Conservation (phyloP, 139 green algal genomes). For the Chlorella vulgaris region DNA sequence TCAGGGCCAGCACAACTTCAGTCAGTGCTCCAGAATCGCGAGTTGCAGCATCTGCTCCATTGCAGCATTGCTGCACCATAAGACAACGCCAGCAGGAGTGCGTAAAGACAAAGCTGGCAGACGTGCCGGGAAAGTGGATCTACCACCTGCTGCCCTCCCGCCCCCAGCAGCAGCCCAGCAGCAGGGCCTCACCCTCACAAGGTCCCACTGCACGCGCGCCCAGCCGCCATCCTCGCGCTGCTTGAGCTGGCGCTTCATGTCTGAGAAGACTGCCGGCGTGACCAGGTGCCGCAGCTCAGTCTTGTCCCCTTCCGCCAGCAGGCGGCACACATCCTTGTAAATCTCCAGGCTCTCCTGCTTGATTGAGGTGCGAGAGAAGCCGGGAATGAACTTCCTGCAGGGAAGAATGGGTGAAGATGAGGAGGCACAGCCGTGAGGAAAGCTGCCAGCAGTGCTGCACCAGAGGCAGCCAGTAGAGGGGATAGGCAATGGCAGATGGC, state of each 20-base stretch:
- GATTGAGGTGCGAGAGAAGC: background rate
- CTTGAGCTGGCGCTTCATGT: conserved; percentile 60
- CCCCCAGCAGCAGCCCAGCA: background rate
- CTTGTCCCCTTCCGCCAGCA: conserved; percentile 45
- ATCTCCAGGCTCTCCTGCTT: conserved; percentile 28
- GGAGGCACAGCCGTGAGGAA: no score
- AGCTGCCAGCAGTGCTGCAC: no score
- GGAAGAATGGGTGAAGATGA: background rate
- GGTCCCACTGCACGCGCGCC: conserved; percentile 49
- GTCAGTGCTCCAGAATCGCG: no score
- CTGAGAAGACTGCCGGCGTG: conserved; percentile 46
- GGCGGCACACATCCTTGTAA: conserved; percentile 40
- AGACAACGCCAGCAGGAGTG: no score
- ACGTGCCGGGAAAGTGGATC: no score
- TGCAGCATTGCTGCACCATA: no score
- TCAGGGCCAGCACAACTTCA: no score
- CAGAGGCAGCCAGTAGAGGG: no score
- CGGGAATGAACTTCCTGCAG: conserved; percentile 26
- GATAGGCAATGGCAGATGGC: no score
- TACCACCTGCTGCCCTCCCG: no score
- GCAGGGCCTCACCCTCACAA: conserved; percentile 9
- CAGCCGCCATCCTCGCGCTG: conserved; percentile 52
- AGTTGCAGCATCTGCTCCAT: no score
- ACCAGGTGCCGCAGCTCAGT: conserved; percentile 49
- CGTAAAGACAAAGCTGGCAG: no score